Base-by-base conservation (phyloP, 352 stramenopile species). In the Elongisporangium prolatum region DNA sequence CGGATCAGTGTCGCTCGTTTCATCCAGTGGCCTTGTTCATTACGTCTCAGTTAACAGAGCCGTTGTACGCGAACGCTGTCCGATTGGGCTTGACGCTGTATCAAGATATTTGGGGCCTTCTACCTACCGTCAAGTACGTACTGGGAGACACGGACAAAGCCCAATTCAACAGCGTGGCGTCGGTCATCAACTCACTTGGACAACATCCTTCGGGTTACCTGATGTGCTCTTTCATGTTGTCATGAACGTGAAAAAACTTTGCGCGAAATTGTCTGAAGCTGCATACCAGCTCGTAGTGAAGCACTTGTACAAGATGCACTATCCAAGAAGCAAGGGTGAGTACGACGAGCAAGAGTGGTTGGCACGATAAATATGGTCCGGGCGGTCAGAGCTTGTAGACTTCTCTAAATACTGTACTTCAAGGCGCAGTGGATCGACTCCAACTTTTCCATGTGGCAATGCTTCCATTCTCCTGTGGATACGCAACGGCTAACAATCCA, bases 301-400 rank as follows among this genome's bases (percentile, higher is more conserved):
- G 0, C 50, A 60, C 51, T 47, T 72, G n/a, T 69, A 72, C 58
- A 51, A 67, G 44, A 52, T 64, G 20, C 61, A 72, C 40, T 69
- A 69, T 8, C 54, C 56, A 6, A 3, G 54, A 0, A 52, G 38
- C 21, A 8, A 57, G 4, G 50, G 22, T 3, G 48, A 56, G n/a
- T 72, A 56, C 48, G 0, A 28, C 2, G 2, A 18, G 3, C 21
- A 50, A 25, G 24, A n/a, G n/a, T n/a, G n/a, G n/a, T n/a, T n/a
- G n/a, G n/a, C 34, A 17, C 58, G 62, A 3, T 1, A 22, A n/a
- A n/a, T n/a, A n/a, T n/a, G n/a, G 34, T 34, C 49, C 21, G 25
- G 63, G 1, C 9, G 21, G 3, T 11, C 20, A 13, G 49, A 17
- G 13, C 50, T 60, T 3, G 1, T 34, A 17, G 37, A 21, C 5